Evolutionary conservation across 306 rosid species (phyloP), one percentile per base, ranked within the genome.

Genomic region (Trifolium dubium): DNA sequence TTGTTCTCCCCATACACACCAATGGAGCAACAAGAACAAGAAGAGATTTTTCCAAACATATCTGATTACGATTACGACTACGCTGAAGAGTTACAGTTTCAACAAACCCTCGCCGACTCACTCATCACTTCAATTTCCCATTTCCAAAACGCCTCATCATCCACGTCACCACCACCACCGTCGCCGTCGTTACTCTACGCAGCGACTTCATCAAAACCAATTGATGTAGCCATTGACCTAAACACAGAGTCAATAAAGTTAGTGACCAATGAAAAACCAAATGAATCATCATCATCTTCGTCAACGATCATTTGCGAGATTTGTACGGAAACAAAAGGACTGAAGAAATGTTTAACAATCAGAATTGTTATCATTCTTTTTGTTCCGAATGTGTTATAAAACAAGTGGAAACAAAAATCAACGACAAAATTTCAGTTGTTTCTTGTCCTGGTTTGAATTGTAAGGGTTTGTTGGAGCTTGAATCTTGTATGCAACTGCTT

Each of bases 361-460:
- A n/a, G 10, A 49, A n/a, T 5, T 49, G 55, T 49, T n/a, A 6
- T 7, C 55, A 49, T 49, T 49, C 55, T 2, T 17, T 53, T 53
- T 53, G 29, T 53, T 53, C 59, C 17, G 59, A 53, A 53, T 53
- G 59, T 53, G 29, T 53, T 3, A 17, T 18, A 11, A 53, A 53
- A 53, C 59, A 17, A 17, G 30, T 53, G 30, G 59, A 9, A 7
- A 53, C 59, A 17, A 17, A 53, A 18, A 53, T 53, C 5, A 3
- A 77, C 30, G 85, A 87, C 3, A 65, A 69, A 71, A 47, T 82
- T 8, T 58, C 83, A 6, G 13, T 8, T 2, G 85, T 91, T 37
- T 6, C 65, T 0, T 91, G 92, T 67, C 97, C 89, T 7, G 77
- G 76, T 54, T 53, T 84, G 15, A 77, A 74, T 66, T 88, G 93